Evolutionary conservation across 441 rosid genomes (phyloP), one percentile per base, ranked within the genome.

Genomic region (Pelargonium citronellum): DNA sequence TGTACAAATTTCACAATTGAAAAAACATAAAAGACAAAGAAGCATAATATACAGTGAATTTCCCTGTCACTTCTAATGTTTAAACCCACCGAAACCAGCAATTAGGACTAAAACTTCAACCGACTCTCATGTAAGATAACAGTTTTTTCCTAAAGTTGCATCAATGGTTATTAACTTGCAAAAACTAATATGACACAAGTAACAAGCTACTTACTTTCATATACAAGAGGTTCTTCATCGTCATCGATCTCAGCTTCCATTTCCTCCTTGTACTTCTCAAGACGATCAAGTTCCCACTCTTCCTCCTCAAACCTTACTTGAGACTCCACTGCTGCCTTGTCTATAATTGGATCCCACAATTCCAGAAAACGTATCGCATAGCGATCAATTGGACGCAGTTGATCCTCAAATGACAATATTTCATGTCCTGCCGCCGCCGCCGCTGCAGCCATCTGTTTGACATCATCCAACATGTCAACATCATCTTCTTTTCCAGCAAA

Each of bases 171-270:
- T 24, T n/a, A 34, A 64, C 71, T 24, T 16, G 10, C 61, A 47
- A 19, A 22, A 47, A 7, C 22, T 34, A 60, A 19, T 57, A 71
- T 39, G 62, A 67, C 58, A 68, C 65, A n/a, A 39, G 67, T 27
- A 53, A 67, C 69, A 71, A 67, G 65, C 16, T 67, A 81, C 97
- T 87, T 87, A 96, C 99, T 89, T 86, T 96, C 99, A 78, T 96
- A 96, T 65, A 93, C 85, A 57, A 96, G 82, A 80, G 99, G 97
- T 74, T 96, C 99, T 83, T 96, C 99, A 62, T 91, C 96, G 74
- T 96, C 99, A 79, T 96, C 99, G 79, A 91, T 90, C 78, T 93
- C 99, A 85, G 99, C 99, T 84, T 96, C 99, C 97, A 96, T 89
- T 80, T 96, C 99, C 71, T 93, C 99, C 85, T 96, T 96, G 78